These are phyloP conservation scores for Iberis pinnata DNA, from an alignment of 345 rosid genomes.

Conservation along the genomic window DNA sequence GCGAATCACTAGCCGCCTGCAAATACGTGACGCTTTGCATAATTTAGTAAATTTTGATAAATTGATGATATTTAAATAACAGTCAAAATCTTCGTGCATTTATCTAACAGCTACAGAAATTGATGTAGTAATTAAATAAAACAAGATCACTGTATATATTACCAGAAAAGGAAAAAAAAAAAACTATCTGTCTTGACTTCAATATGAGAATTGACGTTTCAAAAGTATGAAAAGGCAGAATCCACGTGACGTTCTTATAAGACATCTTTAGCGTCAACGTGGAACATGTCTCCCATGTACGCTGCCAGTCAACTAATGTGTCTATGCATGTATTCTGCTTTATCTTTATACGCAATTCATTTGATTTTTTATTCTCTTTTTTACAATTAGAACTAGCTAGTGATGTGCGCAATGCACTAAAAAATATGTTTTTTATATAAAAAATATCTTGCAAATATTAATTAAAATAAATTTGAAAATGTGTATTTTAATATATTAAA, in stretches of 20 bases:
- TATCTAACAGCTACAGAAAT: conserved; percentile 15
- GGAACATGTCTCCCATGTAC: conserved; percentile 23
- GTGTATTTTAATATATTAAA: no score
- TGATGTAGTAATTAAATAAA: background rate
- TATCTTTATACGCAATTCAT: no score
- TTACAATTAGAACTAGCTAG: no score
- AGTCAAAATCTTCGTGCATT: background rate
- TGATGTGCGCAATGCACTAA: no score
- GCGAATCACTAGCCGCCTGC: conserved; percentile 38
- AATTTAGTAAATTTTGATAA: background rate
- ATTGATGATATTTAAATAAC: background rate
- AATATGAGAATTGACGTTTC: conserved; percentile 9
- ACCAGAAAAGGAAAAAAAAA: no score
- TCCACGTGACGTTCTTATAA: conserved; percentile 2
- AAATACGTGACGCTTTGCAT: conserved; percentile 36
- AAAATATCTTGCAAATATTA: no score
- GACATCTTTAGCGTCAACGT: conserved; percentile 28
- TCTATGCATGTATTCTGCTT: no score
- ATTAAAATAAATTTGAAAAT: no score
- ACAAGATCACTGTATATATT: no score
- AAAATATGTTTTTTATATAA: no score
- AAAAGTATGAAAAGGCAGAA: conserved; percentile 21
- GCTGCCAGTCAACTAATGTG: conserved; percentile 6
- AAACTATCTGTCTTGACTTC: background rate
- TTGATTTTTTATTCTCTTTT: no score